Base-by-base conservation (phyloP, 164 flowering plant genomes). In the Liquidambar formosana region DNA sequence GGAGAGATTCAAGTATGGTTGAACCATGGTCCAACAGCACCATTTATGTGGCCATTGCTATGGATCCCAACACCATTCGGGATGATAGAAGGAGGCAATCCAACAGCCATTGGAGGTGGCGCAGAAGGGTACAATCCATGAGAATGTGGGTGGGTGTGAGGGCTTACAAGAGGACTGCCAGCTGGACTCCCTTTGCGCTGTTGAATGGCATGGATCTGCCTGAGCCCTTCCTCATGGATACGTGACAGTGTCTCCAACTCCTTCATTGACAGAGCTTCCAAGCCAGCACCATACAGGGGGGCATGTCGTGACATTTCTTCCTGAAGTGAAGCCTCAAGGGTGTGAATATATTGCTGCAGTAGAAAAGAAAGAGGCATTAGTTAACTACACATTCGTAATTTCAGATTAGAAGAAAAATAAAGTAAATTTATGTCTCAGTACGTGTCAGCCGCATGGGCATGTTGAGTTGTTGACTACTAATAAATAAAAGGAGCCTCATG, bases 271-370 rank as follows among this genome's bases (percentile, higher is more conserved):
- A 96, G 78, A 62, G 89, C 85, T 73, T 96, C 99, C 78, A 96
- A 75, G 23, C 97, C 97, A 11, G 84, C 99, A 59, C 99, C 99
- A 71, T 96, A 96, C 0, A 96, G 91, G 57, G 99, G 99, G 11
- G 99, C 98, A 80, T 96, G 98, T 9, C 98, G 85, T 1, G 98
- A 81, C 95, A 96, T 96, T 77, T 96, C 99, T 75, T 96, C 99
- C 72, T 86, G 97, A 71, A 91, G 88, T 33, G 90, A 85, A 48
- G 78, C 74, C 77, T 93, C 92, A 0, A 90, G 88, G 5, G 83
- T 78, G 48, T 83, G 98, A 75, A 96, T 92, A 71, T 90, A 93
- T 85, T 92, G 94, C 99, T 96, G 96, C 76, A 76, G 57, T 54
- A 41, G 46, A 18, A 65, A 65, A 64, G 43, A 45, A 25, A 66